Conservation (phyloP, 2,329 filamentous ascomycete genomes). For the Ciborinia camelliae region DNA sequence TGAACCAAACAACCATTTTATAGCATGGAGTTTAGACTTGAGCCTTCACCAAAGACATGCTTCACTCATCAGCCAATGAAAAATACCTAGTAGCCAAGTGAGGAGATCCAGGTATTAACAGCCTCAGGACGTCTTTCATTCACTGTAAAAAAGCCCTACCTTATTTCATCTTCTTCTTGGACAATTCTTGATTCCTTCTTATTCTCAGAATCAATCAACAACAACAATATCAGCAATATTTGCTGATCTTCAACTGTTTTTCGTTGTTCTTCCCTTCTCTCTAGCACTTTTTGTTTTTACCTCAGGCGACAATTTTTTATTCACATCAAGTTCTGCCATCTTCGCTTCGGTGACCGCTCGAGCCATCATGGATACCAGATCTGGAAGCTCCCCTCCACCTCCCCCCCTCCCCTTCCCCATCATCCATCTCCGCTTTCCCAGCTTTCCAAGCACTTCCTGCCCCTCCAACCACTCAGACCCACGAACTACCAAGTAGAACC, state of each 20-base stretch:
- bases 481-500: background rate
- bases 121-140: background rate
- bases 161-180: background rate
- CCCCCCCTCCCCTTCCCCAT: background rate
- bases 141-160: background rate
- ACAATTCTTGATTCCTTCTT: background rate
- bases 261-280: background rate
- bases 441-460: background rate
- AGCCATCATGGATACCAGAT: background rate
- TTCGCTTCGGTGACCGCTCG: constrained; percentile 11
- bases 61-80: background rate
- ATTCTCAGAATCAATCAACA: background rate
- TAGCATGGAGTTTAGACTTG: background rate
- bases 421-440: background rate
- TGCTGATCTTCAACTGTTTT: background rate
- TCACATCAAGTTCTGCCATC: constrained; percentile 1
- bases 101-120: background rate
- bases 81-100: too few relatives aligned
- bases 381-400: background rate
- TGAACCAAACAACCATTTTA: background rate
- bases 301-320: background rate
- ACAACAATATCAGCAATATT: background rate
- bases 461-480: background rate
- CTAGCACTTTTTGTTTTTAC: background rate
- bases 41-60: background rate